Percentiles rank a stretch among this genome's conserved stretches.
These are phyloP conservation scores for Glycyrrhiza uralensis DNA, from an alignment of 306 rosid species.

Conservation along the genomic window DNA sequence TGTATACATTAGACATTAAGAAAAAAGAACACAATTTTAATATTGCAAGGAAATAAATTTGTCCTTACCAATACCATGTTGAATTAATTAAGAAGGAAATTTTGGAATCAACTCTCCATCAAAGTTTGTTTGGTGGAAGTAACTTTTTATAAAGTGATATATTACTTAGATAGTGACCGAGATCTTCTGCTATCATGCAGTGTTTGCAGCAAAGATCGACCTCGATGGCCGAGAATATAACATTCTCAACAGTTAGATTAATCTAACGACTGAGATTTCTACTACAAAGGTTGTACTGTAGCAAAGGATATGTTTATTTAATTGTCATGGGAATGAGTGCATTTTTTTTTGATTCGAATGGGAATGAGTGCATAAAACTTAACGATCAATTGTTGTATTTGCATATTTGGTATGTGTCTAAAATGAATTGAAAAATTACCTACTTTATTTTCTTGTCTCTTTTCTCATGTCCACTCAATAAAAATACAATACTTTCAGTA, in stretches of 20 bases:
- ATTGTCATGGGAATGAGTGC: too few species aligned
- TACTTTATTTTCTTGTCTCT: background rate
- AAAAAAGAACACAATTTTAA: background rate
- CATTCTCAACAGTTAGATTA: too few species aligned
- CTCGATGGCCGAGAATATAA: too few species aligned
- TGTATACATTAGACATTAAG: background rate
- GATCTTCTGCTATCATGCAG: too few species aligned
- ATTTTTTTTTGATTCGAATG: background rate
- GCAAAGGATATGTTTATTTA: too few species aligned
- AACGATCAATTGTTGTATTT: background rate
- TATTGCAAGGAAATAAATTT: background rate
- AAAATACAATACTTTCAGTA: background rate
- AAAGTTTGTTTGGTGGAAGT: background rate
- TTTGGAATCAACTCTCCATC: background rate
- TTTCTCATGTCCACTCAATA: background rate
- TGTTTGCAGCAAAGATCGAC: too few species aligned
- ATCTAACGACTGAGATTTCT: too few species aligned
- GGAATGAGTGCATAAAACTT: background rate
- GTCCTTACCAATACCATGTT: background rate
- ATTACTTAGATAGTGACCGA: background rate
- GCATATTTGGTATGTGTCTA: slow-evolving; percentile 2
- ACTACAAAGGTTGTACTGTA: too few species aligned
- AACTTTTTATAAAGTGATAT: background rate
- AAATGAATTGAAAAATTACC: background rate
- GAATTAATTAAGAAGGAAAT: background rate